These are phyloP conservation scores for Solanum pennellii DNA, from an alignment of 257 asterid genomes.

Conservation along the genomic window DNA sequence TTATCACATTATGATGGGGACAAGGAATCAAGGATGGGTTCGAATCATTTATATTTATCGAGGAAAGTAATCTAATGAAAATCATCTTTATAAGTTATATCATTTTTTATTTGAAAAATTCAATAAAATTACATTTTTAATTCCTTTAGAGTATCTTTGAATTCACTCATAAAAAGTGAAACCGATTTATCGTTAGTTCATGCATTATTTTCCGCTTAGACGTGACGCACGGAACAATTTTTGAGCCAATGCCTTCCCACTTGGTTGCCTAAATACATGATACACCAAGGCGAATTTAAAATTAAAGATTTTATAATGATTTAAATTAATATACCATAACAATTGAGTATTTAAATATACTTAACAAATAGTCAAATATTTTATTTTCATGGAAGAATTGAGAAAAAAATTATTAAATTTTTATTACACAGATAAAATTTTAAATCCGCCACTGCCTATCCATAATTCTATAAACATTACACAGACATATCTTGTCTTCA, in stretches of 20 bases:
- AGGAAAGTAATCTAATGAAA: neutral
- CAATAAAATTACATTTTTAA: neutral
- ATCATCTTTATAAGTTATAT: neutral
- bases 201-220: neutral
- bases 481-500: neutral
- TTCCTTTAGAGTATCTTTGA: neutral
- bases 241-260: neutral
- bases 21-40: no score
- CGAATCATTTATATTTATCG: neutral
- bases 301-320: no score
- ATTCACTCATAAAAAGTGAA: neutral
- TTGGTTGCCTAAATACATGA: neutral
- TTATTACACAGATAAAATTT: no score
- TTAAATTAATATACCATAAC: no score
- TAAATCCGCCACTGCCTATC: accelerated
- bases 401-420: no score
- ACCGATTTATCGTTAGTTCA: neutral
- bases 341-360: neutral
- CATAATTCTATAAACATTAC: neutral
- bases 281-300: neutral
- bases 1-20: neutral
- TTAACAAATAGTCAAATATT: neutral
- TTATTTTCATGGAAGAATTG: neutral
- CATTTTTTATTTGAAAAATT: neutral
- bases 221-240: neutral